Percentiles rank a stretch among this genome's conserved stretches.
These are phyloP conservation scores for Macroventuria anomochaeta DNA, from an alignment of 2,329 filamentous ascomycete species.

Conservation along the genomic window DNA sequence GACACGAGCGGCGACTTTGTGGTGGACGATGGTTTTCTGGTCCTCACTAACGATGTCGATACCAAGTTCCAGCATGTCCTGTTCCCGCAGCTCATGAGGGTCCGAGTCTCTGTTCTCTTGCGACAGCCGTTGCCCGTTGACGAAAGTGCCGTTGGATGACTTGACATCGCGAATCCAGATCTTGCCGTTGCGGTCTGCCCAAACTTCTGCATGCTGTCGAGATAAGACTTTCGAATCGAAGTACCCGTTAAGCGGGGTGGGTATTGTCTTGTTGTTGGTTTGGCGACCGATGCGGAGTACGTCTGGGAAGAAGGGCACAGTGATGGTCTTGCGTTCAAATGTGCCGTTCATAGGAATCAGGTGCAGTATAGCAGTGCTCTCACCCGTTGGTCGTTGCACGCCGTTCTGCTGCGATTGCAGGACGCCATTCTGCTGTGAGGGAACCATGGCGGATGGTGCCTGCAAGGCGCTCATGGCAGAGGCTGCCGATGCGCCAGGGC, in stretches of 20 bases:
- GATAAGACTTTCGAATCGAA: constrained; percentile 99
- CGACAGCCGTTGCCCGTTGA: constrained; percentile 88
- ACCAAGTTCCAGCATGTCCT: constrained; percentile 90
- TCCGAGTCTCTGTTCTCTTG: constrained; percentile 96
- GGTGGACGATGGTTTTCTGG: constrained; percentile 97
- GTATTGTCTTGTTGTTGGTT: constrained; percentile 95
- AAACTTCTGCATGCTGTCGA: constrained; percentile 94
- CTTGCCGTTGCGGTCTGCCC: constrained; percentile 83
- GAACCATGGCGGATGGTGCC: constrained; percentile 66
- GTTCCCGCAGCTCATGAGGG: constrained; percentile 87
- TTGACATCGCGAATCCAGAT: constrained; percentile 98
- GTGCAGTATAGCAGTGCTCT: constrained; percentile 79
- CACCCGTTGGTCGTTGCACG: constrained; percentile 55
- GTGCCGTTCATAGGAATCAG: constrained; percentile 92
- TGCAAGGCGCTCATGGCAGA: constrained; percentile 69
- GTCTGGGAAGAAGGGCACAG: constrained; percentile 92
- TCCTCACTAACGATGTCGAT: constrained; percentile 99
- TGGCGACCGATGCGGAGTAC: constrained; percentile 91
- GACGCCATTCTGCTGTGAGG: constrained; percentile 73
- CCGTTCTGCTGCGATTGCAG: constrained; percentile 66
- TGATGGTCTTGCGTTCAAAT: constrained; percentile 96
- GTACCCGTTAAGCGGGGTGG: constrained; percentile 88
- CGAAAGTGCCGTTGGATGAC: constrained; percentile 97
- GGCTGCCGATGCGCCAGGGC: constrained; percentile 64
- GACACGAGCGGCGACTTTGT: constrained; percentile 96